phyloP scores from a whole-genome alignment of 2,329 filamentous ascomycete species.

The Fusarium cicatricum region DNA sequence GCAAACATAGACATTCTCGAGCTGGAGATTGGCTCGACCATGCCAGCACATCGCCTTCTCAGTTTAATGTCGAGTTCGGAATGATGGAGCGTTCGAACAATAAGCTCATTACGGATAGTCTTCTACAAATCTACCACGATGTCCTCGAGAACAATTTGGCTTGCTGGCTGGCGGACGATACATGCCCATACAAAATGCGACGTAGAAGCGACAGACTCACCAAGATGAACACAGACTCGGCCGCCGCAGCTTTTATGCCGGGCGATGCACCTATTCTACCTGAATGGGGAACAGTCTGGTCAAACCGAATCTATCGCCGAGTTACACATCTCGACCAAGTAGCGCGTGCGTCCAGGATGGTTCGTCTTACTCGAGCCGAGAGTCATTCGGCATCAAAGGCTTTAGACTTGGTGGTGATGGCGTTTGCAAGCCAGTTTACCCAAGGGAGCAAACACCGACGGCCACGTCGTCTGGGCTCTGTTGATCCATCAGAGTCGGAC shows the following conservation, averaged over 20 bases:
- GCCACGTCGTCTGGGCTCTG: background rate
- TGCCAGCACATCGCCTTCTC: conserved; percentile 15
- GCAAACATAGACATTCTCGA: background rate
- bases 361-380: conserved; percentile 49
- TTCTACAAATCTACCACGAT: conserved; percentile 61
- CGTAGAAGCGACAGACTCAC: background rate
- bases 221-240: background rate
- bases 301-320: conserved; percentile 57
- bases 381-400: conserved; percentile 52
- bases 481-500: background rate
- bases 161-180: conserved; percentile 61
- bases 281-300: conserved; percentile 51
- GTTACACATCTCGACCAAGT: conserved; percentile 56
- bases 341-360: conserved; percentile 49
- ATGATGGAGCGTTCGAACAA: conserved; percentile 44
- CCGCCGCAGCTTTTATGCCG: background rate
- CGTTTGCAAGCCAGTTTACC: conserved; percentile 61
- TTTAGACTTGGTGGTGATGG: conserved; percentile 57
- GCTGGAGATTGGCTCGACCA: conserved; percentile 8
- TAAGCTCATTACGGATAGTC: conserved; percentile 50
- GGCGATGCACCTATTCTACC: conserved; percentile 40
- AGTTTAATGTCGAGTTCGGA: conserved; percentile 18
- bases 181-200: conserved; percentile 56
- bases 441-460: conserved; percentile 43
- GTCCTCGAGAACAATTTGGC: conserved; percentile 60